Base-by-base conservation (phyloP, 257 asterid species). In the Nicotiana attenuata region DNA sequence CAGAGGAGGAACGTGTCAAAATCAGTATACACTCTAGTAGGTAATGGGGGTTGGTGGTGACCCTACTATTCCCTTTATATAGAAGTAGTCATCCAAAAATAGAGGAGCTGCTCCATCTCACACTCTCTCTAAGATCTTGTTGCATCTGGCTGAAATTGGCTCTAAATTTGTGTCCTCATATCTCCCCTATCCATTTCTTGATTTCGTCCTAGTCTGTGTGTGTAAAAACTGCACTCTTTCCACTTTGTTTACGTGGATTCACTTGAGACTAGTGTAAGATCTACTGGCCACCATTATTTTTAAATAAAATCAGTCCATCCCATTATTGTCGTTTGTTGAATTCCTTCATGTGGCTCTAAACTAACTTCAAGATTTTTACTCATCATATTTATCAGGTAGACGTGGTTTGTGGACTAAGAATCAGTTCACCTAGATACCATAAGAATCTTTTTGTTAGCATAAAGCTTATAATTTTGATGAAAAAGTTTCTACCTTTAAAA, bases 151-250 rank as follows among this genome's bases (percentile, higher is more conserved):
- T 50, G 2, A 75, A 75, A 75, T 75, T 50, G 1, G 41, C 63
- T 24, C 63, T 24, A 50, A 22, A 75, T 75, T 75, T 75, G 79
- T 50, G 79, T 50, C 79, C 79, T 75, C 79, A 75, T 47, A n/a
- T 28, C 35, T 50, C 16, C 41, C 2, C 79, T 75, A 75, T 75
- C 79, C 16, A 24, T 52, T 52, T 52, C 56, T 52, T 41, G 47
- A 3, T 14, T 75, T 7, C 1, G 1, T 29, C 22, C 5, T 29
- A 15, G 9, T 56, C 3, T 26, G 41, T 26, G 20, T 64, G 66
- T 20, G 33, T 19, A 2, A 38, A 68, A 68, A 1, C 20, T 35
- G 31, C 20, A 10, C 47, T 38, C 47, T 38, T 38, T 38, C 9
- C 47, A 41, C 47, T 41, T 41, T 41, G 57, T n/a, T 52, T 57